These are phyloP conservation scores for Boletus subparvulus DNA, from an alignment of 768 basidiomycete genomes.

Conservation along the genomic window DNA sequence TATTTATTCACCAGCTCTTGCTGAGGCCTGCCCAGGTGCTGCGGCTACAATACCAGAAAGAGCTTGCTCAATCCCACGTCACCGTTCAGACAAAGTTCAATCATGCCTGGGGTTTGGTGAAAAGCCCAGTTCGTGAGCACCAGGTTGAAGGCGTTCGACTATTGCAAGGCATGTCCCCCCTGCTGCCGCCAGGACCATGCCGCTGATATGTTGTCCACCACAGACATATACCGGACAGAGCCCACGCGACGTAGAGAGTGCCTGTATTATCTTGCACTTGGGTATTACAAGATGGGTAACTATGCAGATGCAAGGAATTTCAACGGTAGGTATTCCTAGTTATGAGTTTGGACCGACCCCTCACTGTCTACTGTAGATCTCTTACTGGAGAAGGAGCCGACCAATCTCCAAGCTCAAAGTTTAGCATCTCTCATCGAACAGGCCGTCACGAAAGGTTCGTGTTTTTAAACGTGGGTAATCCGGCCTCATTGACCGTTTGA, in stretches of 20 bases:
- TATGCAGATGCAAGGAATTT: constrained; percentile 91
- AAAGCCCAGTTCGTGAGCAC: constrained; percentile 79
- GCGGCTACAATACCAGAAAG: constrained; percentile 84
- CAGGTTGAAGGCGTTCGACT: constrained; percentile 91
- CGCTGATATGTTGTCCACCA: constrained; percentile 8
- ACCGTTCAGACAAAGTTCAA: constrained; percentile 97
- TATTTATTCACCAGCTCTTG: neutral
- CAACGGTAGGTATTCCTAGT: constrained; percentile 64
- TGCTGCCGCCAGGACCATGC: neutral
- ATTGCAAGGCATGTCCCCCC: constrained; percentile 67
- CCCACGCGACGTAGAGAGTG: constrained; percentile 89
- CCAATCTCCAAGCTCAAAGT: constrained; percentile 90
- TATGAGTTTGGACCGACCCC: neutral
- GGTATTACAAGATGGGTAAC: constrained; percentile 95
- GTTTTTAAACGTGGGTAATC: neutral
- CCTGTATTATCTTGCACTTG: constrained; percentile 93
- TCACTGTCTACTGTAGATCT: constrained; percentile 50
- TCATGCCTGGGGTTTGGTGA: constrained; percentile 95
- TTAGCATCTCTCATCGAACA: constrained; percentile 83
- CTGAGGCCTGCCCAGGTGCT: constrained; percentile 58
- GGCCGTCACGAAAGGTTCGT: constrained; percentile 75
- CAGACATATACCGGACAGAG: constrained; percentile 91
- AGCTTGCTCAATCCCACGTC: constrained; percentile 77
- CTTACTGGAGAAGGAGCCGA: constrained; percentile 87
- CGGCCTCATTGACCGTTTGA: neutral